Base-by-base conservation (phyloP, 2,329 filamentous ascomycete species). In the Graphiopsis chlorocephala region DNA sequence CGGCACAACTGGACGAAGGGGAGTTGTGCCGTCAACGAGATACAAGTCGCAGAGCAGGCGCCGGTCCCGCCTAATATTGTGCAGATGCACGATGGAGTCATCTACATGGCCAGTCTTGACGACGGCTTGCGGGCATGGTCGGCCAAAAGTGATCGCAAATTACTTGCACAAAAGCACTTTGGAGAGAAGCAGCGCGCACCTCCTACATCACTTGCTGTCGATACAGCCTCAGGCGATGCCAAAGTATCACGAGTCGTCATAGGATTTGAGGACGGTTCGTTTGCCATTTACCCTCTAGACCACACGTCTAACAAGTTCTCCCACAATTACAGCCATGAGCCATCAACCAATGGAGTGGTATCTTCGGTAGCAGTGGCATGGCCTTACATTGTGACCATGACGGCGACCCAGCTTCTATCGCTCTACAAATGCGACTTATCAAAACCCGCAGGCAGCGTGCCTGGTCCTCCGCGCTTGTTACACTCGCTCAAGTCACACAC, bases 1-100 rank as follows among this genome's bases (percentile, higher is more conserved):
- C 85, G 91, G 53, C 90, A 97, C 75, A 98, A 98, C 78, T 98
- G 95, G 95, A 86, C 90, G 1, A 86, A 84, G 67, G 95, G 94
- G 0, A 88, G 86, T 69, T 96, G 92, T 72, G 89, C 86, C 42
- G 87, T 97, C 14, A 88, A 90, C 38, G 91, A 96, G 76, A 85
- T 97, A 31, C 83, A 88, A 52, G 84, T 92, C 26, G 79, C 83
- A 61, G 80, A 83, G 65, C 70, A 78, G 50, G 77, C 81, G 1
- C 78, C 81, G 62, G 73, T 88, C 75, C 81, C 90, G 42, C 83
- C 84, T 2, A 75, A 93, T 42, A 80, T 97, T 7, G 90, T 93
- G 56, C 92, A 91, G 74, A 85, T 96, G 67, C 85, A 89, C 48
- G 87, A 92, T 64, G 90, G 92, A 0, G 80, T 93, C 23, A 88